Percentiles rank a stretch among this genome's conserved stretches.
phyloP scores from a whole-genome alignment of 2,329 filamentous ascomycete genomes.

The Xylaria sp. region DNA sequence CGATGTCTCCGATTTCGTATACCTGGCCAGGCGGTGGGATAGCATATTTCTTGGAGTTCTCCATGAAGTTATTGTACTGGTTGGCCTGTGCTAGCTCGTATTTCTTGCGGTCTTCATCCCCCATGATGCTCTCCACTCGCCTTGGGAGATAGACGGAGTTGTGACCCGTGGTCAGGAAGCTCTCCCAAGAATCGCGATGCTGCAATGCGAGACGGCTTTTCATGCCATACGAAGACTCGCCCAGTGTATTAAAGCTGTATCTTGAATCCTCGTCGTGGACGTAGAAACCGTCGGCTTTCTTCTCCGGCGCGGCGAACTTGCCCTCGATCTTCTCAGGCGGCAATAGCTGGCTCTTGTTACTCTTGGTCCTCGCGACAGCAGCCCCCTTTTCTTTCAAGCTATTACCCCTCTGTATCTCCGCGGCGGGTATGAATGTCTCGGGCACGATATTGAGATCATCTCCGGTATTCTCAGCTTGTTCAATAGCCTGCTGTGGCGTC shows the following conservation, averaged over 20 bases:
- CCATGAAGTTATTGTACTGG: conserved; percentile 48
- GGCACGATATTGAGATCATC: conserved; percentile 91
- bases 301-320: conserved; percentile 75
- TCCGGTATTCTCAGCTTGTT: conserved; percentile 75
- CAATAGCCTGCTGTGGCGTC: conserved; percentile 82
- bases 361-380: conserved; percentile 55
- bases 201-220: conserved; percentile 55
- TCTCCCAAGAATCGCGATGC: conserved; percentile 70
- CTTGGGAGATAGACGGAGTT: conserved; percentile 70
- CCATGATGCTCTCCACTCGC: conserved; percentile 77
- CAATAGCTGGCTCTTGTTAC: conserved; percentile 65
- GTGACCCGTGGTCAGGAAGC: conserved; percentile 62
- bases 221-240: conserved; percentile 38
- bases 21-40: conserved; percentile 51
- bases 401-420: conserved; percentile 52
- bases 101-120: conserved; percentile 75
- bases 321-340: conserved; percentile 79
- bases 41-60: conserved; percentile 41
- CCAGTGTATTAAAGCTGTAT: conserved; percentile 54
- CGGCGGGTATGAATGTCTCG: conserved; percentile 75
- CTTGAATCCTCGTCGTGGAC: conserved; percentile 71
- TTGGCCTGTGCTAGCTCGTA: conserved; percentile 71
- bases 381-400: conserved; percentile 40
- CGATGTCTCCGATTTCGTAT: conserved; percentile 55
- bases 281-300: conserved; percentile 72